Percentiles rank a stretch among this genome's conserved stretches.
Evolutionary conservation across 106 monocot species (phyloP).

Genomic region (Posidonia australis): DNA sequence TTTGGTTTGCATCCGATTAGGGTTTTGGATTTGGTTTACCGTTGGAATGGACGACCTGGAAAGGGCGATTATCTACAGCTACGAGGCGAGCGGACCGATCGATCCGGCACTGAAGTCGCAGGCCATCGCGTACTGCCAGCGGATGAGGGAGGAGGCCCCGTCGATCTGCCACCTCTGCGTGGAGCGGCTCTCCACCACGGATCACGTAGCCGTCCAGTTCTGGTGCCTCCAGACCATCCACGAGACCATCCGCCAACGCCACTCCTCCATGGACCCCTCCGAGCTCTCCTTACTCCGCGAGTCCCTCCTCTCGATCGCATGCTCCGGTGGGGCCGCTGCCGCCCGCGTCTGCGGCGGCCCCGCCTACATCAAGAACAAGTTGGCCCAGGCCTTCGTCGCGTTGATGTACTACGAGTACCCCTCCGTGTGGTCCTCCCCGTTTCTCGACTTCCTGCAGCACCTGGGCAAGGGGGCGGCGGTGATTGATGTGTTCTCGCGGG

Average conservation of each 20-base stretch:
- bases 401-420: constrained; percentile 65
- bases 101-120: constrained; percentile 37
- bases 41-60: constrained; percentile 85
- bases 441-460: constrained; percentile 39
- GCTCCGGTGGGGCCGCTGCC: constrained; percentile 7
- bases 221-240: constrained; percentile 76
- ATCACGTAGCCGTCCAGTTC: constrained; percentile 43
- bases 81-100: constrained; percentile 35
- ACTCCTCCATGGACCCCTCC: constrained; percentile 24
- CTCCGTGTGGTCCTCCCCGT: constrained; percentile 35
- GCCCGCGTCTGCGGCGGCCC: constrained; percentile 30
- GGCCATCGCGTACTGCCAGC: constrained; percentile 52
- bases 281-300: constrained; percentile 43
- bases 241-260: constrained; percentile 36
- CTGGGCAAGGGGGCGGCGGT: constrained; percentile 22
- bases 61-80: constrained; percentile 60
- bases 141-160: constrained; percentile 26
- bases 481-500: constrained; percentile 54
- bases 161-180: constrained; percentile 57
- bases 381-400: constrained; percentile 58
- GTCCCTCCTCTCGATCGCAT: constrained; percentile 41
- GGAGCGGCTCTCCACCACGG: constrained; percentile 41
- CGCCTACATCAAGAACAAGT: constrained; percentile 72
- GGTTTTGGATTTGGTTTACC: background rate
- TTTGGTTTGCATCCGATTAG: background rate